Base-by-base conservation (phyloP, 176 grass and related monocot genomes). In the Eremochloa ophiuroides region DNA sequence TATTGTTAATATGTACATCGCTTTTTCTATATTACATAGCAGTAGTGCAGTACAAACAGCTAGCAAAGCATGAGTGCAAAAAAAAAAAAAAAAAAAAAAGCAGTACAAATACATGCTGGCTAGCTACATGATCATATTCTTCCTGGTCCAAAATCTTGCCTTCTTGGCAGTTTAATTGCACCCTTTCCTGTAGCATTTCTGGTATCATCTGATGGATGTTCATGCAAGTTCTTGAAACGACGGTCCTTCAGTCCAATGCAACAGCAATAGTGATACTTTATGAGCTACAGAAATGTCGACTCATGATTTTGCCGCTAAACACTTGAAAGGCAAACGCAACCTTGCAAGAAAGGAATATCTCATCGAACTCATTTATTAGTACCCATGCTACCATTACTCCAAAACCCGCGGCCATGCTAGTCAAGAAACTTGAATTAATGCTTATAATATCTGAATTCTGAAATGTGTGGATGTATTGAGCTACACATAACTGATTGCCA, bases 331-430 rank as follows among this genome's bases (percentile, higher is more conserved):
- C 8, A 28, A 60, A 51, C 30, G 22, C 2, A 46, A 39, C n/a
- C 28, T 6, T 26, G 17, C 41, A 30, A 29, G 65, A 15, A 78
- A 62, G 68, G n/a, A 41, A 80, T 53, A 11, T 53, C 53, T 15
- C 66, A 41, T 3, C 75, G 0, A 69, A 69, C 69, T 84, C 61
- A 84, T 84, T 88, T 74, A 74, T 68, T 61, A 79, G 61, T 41
- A 76, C 39, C 27, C 81, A 84, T 87, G 42, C 58, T 62, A 33
- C 30, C 33, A 18, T 27, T 66, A 71, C 50, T 76, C 68, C 40
- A 85, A 69, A 81, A 38, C 29, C 40, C 5, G 22, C 29, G 25
- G 30, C 22, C 77, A 38, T 37, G 43, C 3, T 25, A 17, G 1
- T 65, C n/a, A n/a, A n/a, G 26, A 6, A 38, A 61, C 7, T 18